These are phyloP conservation scores for Pichia paraexigua DNA, from an alignment of 805 yeast species.

Conservation along the genomic window DNA sequence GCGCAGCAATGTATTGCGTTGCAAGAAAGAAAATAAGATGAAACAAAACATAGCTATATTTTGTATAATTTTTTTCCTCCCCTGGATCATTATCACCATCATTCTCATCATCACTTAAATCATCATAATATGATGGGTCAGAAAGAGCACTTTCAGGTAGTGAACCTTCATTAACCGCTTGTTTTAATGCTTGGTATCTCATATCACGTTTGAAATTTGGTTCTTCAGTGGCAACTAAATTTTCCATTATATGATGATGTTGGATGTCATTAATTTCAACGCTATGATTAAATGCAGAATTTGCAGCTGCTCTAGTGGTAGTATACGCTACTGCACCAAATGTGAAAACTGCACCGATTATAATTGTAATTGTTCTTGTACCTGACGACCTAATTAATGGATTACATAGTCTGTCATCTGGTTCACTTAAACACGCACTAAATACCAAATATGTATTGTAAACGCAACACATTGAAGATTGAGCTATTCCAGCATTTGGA, in stretches of 20 bases:
- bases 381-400: conserved; percentile 86
- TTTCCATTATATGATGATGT: background rate
- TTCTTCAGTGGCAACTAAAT: conserved; percentile 38
- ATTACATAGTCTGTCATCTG: conserved; percentile 88
- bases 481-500: conserved; percentile 95
- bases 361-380: conserved; percentile 80
- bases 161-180: conserved; percentile 95
- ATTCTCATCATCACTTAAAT: conserved; percentile 24
- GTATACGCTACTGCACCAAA: conserved; percentile 94
- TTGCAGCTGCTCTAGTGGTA: conserved; percentile 92
- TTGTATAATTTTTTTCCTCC: conserved; percentile 54
- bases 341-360: conserved; percentile 88
- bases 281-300: conserved; percentile 49
- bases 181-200: conserved; percentile 80
- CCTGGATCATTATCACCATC: conserved; percentile 34
- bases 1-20: conserved; percentile 92
- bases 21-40: conserved; percentile 91
- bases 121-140: conserved; percentile 56
- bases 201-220: conserved; percentile 50
- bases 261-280: conserved; percentile 13
- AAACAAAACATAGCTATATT: conserved; percentile 80
- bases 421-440: conserved; percentile 93
- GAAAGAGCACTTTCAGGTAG: conserved; percentile 85
- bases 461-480: conserved; percentile 88
- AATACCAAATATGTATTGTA: conserved; percentile 88